Evolutionary conservation across 495 filamentous ascomycete genomes (phyloP), one percentile per base, ranked within the genome.

Genomic region (Letharia lupina): DNA sequence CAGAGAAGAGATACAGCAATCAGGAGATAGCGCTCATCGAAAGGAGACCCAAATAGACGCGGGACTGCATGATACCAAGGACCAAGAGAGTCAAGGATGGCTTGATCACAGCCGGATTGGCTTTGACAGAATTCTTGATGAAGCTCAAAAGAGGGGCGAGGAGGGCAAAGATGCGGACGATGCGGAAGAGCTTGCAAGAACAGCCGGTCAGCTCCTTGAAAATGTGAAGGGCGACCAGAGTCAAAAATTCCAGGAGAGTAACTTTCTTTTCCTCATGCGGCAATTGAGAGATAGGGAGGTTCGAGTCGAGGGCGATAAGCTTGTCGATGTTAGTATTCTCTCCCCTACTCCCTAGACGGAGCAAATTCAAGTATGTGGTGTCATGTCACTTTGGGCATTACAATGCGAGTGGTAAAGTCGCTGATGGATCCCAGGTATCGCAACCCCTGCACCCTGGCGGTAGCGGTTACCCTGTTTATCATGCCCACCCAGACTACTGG

Each of bases 211-310:
- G 58, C 77, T 94, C 7, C 78, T 94, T 6, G 82, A 90, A n/a
- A 86, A 80, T 50, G 81, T 94, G 13, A 79, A 83, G 41, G 77
- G 86, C 67, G 86, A 94, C 62, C 80, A 82, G 67, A 87, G 79
- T 66, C 71, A 83, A 61, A 93, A 94, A 69, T 93, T 93, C 72
- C 83, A 87, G 70, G 81, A 91, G 70, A 91, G 89, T 74, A 84
- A 83, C 64, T 94, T 94, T 70, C 79, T 93, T 23, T 82, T 82
- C 12, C 74, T 94, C 69, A 93, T 94, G 90, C 84, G 89, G 40
- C 80, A 81, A 62, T 77, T 84, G 66, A 77, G 82, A 57, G 82
- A 84, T 71, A 78, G 76, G 35, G 81, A 83, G 70, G 81, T 83
- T 31, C 75, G 80, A 65, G 74, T 84, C 62, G 75, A 83, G 67